Percentiles rank a stretch among this genome's conserved stretches.
These are phyloP conservation scores for Trypanosoma lewisi DNA, from an alignment of 208 protist genomes.

Conservation along the genomic window DNA sequence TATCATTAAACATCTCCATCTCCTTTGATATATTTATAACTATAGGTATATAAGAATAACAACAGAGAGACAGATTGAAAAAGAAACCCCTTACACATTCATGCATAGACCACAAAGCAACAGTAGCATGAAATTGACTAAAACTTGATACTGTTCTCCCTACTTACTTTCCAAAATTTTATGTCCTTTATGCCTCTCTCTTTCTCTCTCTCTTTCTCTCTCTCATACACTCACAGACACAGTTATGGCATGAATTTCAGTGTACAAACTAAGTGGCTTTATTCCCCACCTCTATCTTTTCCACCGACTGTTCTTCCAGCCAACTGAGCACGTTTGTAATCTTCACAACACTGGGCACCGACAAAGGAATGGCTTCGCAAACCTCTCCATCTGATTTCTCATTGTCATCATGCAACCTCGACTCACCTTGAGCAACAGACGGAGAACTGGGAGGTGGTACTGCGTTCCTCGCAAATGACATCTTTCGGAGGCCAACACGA, in stretches of 20 bases:
- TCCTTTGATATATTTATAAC: no score
- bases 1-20: no score
- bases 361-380: neutral
- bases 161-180: neutral
- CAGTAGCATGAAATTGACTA: neutral
- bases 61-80: no score
- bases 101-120: no score
- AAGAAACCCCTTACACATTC: no score
- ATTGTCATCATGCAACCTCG: neutral
- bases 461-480: neutral
- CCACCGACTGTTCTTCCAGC: slow-evolving; percentile 7
- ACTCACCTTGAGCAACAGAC: neutral
- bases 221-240: no score
- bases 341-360: neutral
- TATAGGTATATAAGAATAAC: no score
- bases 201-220: neutral
- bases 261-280: neutral
- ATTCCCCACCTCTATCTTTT: neutral
- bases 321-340: neutral
- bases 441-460: neutral
- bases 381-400: neutral
- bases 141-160: no score
- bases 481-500: neutral
- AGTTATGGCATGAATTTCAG: no score
- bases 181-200: neutral